A percentile compares a stretch with the other conserved stretches of the same genome.
Evolutionary conservation across 192 early-diverging fungal species (phyloP).

Genomic region (Rhizoclosmatium sp.): DNA sequence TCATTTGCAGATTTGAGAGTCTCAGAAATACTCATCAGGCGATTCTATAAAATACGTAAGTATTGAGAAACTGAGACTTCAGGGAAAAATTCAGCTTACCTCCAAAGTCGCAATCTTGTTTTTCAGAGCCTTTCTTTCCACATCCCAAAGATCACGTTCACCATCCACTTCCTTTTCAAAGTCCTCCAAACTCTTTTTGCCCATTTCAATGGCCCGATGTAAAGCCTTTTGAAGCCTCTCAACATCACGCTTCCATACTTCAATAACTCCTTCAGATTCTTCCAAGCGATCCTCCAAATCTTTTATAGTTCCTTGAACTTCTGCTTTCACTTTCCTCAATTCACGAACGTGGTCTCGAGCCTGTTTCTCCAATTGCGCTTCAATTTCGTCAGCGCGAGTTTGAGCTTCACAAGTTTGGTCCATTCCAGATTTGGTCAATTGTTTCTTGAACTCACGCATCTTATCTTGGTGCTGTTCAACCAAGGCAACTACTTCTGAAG

Average conservation of each 20-base stretch:
- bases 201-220: conserved; percentile 18
- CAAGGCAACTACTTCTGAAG: conserved; percentile 1
- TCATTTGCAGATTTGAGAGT: conserved; percentile 16
- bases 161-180: conserved; percentile 31
- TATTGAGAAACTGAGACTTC: not conserved
- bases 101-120: conserved; percentile 9
- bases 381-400: conserved; percentile 3
- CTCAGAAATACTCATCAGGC: conserved; percentile 19
- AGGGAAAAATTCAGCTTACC: conserved; percentile 18
- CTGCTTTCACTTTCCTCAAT: not conserved
- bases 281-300: conserved; percentile 32
- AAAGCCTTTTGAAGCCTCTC: conserved; percentile 29
- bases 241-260: conserved; percentile 19
- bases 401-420: conserved; percentile 6
- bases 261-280: conserved; percentile 10
- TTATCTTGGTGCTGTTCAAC: not conserved
- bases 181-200: conserved; percentile 20
- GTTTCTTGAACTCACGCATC: not conserved
- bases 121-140: conserved; percentile 1
- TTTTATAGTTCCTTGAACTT: conserved; percentile 36
- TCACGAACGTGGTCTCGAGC: conserved; percentile 9
- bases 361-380: conserved; percentile 19
- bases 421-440: conserved; percentile 1
- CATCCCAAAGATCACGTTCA: conserved; percentile 26
- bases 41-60: not conserved